Evolutionary conservation across 305 asterid genomes (phyloP).

Genomic region (Fraxinus angustifolia): DNA sequence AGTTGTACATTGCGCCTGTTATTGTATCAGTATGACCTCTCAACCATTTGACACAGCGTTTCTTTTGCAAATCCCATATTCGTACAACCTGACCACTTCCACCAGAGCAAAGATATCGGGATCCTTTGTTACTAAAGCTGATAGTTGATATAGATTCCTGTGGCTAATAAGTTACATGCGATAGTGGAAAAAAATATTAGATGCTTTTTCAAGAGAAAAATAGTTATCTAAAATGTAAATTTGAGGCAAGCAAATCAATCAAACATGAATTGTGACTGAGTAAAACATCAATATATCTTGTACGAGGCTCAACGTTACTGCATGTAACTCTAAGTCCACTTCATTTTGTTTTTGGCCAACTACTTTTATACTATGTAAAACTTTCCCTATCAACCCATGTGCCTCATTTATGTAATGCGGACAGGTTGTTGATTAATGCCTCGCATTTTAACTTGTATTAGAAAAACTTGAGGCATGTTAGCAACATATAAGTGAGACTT

Average conservation of each 20-base stretch:
- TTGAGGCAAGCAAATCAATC: background rate
- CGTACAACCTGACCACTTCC: constrained; percentile 93
- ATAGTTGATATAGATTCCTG: constrained; percentile 81
- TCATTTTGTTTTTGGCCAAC: background rate
- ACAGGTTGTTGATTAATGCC: background rate
- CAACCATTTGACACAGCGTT: constrained; percentile 90
- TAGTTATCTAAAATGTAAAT: background rate
- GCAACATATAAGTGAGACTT: background rate
- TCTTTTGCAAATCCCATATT: constrained; percentile 97
- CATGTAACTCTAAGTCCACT: background rate
- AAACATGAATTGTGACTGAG: background rate
- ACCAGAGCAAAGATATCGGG: constrained; percentile 92
- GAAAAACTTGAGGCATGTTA: background rate
- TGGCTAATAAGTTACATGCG: constrained; percentile 28
- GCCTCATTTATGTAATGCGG: background rate
- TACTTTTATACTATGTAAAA: background rate
- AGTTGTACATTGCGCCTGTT: constrained; percentile 87
- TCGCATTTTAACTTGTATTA: background rate
- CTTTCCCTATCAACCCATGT: background rate
- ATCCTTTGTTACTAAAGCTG: constrained; percentile 93
- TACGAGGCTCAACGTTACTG: background rate
- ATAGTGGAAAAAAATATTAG: constrained; percentile 8
- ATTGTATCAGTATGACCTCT: constrained; percentile 91
- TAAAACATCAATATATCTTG: background rate
- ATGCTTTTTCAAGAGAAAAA: constrained; percentile 10